These are phyloP conservation scores for Sporothrix humicola DNA, from an alignment of 2,329 filamentous ascomycete genomes.

Conservation along the genomic window DNA sequence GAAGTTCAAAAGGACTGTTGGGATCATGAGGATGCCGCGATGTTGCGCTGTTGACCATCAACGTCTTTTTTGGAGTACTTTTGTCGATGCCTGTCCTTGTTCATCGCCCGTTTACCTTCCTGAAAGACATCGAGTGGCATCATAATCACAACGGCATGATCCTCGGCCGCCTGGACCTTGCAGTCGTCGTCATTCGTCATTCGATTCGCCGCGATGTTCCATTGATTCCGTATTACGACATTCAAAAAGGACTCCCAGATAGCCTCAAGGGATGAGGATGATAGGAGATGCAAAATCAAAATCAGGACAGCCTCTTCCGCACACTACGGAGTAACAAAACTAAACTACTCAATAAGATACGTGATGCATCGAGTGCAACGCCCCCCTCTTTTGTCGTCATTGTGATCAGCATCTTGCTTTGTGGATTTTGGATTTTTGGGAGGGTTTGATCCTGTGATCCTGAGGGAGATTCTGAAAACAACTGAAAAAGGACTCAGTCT, in stretches of 20 bases:
- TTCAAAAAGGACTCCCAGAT: background rate
- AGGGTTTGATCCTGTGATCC: background rate
- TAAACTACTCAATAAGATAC: background rate
- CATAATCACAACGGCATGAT: too few species aligned
- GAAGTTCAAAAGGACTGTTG: background rate
- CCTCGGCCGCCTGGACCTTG: too few species aligned
- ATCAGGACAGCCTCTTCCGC: too few species aligned
- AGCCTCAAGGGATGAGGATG: background rate
- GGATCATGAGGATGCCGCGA: background rate
- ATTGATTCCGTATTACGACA: background rate
- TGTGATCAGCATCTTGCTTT: slow-evolving; percentile 12
- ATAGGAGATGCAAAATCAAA: too few species aligned
- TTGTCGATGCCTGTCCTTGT: background rate
- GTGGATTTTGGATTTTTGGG: background rate
- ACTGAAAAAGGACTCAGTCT: too few species aligned
- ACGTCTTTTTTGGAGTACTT: background rate
- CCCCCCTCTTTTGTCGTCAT: slow-evolving; percentile 28
- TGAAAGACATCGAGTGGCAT: background rate
- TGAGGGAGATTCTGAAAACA: too few species aligned
- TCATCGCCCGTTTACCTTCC: background rate
- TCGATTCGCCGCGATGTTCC: background rate
- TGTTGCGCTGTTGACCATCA: background rate
- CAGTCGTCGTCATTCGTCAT: background rate
- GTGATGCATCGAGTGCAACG: slow-evolving; percentile 5
- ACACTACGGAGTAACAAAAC: background rate